Evolutionary conservation across 2,329 filamentous ascomycete species (phyloP).

Genomic region (Trichoderma atroviride): DNA sequence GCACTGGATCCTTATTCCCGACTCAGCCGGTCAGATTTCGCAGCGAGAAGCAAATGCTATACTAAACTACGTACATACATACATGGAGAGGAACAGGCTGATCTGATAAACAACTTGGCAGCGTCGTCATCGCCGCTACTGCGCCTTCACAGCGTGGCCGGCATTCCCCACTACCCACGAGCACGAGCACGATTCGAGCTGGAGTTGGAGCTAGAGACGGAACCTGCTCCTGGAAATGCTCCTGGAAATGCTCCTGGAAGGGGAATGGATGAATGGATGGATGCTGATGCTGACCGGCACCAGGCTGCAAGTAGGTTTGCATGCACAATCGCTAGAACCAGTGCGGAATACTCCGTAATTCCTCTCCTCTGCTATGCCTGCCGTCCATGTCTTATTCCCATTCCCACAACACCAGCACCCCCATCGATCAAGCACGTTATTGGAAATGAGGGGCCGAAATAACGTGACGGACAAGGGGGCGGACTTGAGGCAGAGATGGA

Average conservation of each 20-base stretch:
- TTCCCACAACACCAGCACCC: neutral
- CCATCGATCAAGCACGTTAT: neutral
- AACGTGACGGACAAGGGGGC: neutral
- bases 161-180: conserved; percentile 14
- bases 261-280: neutral
- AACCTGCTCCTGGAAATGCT: neutral
- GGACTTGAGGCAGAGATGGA: neutral
- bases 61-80: too few species aligned
- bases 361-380: neutral
- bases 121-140: conserved; percentile 12
- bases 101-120: conserved; percentile 3
- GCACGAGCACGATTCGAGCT: neutral
- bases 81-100: neutral
- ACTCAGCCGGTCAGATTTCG: conserved; percentile 2
- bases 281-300: neutral
- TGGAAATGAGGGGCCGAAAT: neutral
- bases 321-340: neutral
- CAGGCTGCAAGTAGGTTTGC: neutral
- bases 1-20: neutral
- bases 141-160: conserved; percentile 9
- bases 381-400: neutral
- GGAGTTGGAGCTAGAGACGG: neutral
- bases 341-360: neutral
- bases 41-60: neutral
- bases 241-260: neutral